Conservation (phyloP, 371 early-diverging fungal species). For the Conidiobolus coronatus region DNA sequence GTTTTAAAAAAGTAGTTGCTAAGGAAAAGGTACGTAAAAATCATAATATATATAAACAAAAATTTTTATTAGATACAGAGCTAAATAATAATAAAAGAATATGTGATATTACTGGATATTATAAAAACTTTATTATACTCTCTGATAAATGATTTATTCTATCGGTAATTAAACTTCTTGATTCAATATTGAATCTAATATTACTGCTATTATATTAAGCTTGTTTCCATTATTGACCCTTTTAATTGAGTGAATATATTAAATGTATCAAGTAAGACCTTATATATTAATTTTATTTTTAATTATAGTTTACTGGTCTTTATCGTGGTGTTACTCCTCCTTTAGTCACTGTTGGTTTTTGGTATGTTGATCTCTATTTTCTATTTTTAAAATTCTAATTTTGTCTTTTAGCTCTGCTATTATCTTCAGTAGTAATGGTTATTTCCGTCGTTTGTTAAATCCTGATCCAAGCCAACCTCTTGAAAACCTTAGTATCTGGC, state of each 20-base stretch:
- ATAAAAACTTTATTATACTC: background rate
- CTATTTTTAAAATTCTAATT: background rate
- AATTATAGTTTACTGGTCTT: conserved; percentile 27
- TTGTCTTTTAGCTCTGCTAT: conserved; percentile 26
- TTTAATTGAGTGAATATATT: no score
- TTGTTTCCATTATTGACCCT: background rate
- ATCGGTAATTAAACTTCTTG: background rate
- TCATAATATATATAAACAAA: no score
- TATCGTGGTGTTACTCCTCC: conserved; percentile 71
- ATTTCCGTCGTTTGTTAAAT: conserved; percentile 35
- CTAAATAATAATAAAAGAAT: background rate
- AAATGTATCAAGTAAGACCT: no score
- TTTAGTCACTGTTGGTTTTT: conserved; percentile 65
- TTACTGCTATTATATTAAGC: background rate
- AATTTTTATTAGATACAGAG: no score
- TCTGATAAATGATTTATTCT: background rate
- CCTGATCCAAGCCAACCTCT: conserved; percentile 13
- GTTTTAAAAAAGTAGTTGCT: conserved; percentile 34
- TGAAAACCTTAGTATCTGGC: conserved; percentile 10
- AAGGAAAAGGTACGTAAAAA: conserved; percentile 40
- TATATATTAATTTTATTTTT: no score
- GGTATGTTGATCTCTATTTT: conserved; percentile 13
- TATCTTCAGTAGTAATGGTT: conserved; percentile 59
- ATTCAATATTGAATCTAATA: background rate
- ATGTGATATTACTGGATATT: background rate